Evolutionary conservation across 306 rosid species (phyloP).

Genomic region (Carpinus fangiana): DNA sequence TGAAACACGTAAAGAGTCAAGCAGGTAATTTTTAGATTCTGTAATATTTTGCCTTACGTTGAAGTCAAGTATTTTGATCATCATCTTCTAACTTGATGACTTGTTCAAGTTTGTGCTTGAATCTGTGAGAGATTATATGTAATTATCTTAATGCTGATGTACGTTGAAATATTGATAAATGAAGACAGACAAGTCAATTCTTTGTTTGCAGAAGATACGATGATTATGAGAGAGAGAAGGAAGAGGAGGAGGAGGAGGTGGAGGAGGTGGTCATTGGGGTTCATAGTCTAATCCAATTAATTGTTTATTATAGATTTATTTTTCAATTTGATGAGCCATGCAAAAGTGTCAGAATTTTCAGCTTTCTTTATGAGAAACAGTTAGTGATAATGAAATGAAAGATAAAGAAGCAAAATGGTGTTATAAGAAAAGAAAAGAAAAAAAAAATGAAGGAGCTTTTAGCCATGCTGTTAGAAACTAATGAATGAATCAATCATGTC

Average conservation of each 20-base stretch:
- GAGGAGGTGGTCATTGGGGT: neutral
- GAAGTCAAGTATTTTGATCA: conserved; percentile 25
- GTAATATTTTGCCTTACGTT: conserved; percentile 16
- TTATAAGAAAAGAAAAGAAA: neutral
- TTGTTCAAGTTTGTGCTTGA: neutral
- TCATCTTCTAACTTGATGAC: conserved; percentile 1
- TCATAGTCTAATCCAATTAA: conserved; percentile 14
- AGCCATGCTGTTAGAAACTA: conserved; percentile 48
- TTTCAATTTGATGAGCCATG: conserved; percentile 46
- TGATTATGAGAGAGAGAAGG: conserved; percentile 9
- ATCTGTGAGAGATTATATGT: neutral
- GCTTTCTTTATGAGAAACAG: conserved; percentile 26
- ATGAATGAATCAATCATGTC: conserved; percentile 73
- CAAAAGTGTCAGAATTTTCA: conserved; percentile 60
- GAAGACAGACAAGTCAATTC: conserved; percentile 26
- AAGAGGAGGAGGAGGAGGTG: neutral
- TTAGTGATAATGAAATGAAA: conserved; percentile 20
- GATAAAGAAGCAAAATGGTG: conserved; percentile 4
- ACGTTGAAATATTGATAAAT: conserved; percentile 35
- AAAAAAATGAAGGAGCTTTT: conserved; percentile 30
- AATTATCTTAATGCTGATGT: conserved; percentile 6
- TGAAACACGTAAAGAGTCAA: neutral
- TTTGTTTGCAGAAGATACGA: conserved; percentile 29
- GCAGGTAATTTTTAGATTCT: neutral
- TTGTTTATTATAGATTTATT: conserved; percentile 3